Evolutionary conservation across 805 yeast genomes (phyloP).

Genomic region (Suhomyces pyralidae): DNA sequence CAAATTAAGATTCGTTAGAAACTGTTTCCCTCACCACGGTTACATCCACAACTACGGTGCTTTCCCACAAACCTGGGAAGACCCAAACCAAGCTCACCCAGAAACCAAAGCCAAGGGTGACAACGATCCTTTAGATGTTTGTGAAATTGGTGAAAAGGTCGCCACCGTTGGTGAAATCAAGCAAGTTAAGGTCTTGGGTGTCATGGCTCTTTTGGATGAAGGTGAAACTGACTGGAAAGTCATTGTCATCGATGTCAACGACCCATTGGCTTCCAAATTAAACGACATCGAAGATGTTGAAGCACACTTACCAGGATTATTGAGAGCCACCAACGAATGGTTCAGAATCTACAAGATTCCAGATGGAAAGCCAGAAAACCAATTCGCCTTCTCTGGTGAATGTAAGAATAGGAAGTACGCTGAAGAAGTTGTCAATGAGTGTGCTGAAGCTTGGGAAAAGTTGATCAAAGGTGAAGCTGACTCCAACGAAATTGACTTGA

Average conservation of each 20-base stretch:
- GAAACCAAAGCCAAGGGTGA: conserved; percentile 57
- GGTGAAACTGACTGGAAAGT: conserved; percentile 98
- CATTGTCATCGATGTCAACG: conserved; percentile 64
- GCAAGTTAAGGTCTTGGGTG: conserved; percentile 69
- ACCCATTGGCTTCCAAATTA: conserved; percentile 59
- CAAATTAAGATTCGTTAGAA: conserved; percentile 90
- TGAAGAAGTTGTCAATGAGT: conserved; percentile 56
- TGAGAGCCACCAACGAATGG: conserved; percentile 71
- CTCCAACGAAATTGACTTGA: conserved; percentile 60
- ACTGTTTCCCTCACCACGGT: conserved; percentile 98
- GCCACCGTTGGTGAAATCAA: conserved; percentile 51
- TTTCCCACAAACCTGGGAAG: conserved; percentile 93
- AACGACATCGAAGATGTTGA: conserved; percentile 69
- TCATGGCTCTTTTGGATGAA: conserved; percentile 79
- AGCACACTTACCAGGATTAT: conserved; percentile 63
- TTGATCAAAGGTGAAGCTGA: conserved; percentile 48
- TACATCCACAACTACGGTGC: conserved; percentile 99
- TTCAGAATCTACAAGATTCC: conserved; percentile 82
- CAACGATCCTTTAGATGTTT: conserved; percentile 48
- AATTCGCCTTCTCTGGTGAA: conserved; percentile 71
- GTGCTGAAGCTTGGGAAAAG: conserved; percentile 65
- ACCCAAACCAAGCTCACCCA: conserved; percentile 58
- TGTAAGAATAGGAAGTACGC: conserved; percentile 60
- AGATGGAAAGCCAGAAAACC: conserved; percentile 72
- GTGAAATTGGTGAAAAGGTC: conserved; percentile 49